phyloP scores from a whole-genome alignment of 1,139 yeast species.

The Candida neerlandica region DNA sequence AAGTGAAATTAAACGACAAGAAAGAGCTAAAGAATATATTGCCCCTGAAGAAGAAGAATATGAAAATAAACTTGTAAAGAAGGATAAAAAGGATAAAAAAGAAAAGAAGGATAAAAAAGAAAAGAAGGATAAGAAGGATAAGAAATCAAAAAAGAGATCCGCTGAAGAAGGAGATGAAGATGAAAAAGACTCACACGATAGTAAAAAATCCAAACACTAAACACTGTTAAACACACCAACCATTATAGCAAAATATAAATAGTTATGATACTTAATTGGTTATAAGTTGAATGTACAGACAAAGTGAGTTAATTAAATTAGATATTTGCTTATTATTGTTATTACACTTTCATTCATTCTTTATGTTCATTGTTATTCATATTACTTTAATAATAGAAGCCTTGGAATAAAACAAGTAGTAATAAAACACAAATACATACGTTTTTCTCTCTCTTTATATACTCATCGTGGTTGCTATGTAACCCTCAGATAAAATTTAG shows the following conservation, averaged over 20 bases:
- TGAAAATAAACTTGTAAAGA: slow-evolving; percentile 29
- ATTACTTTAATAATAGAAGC: too few relatives aligned
- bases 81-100: slow-evolving; percentile 23
- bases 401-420: too few relatives aligned
- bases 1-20: slow-evolving; percentile 64
- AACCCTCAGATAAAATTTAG: not conserved
- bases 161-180: slow-evolving; percentile 11
- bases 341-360: too few relatives aligned
- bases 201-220: slow-evolving; percentile 13
- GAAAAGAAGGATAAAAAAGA: slow-evolving; percentile 27
- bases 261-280: too few relatives aligned
- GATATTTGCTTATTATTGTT: too few relatives aligned
- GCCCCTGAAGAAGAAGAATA: slow-evolving; percentile 82
- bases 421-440: too few relatives aligned
- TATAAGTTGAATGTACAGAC: too few relatives aligned
- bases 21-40: slow-evolving; percentile 74
- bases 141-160: slow-evolving; percentile 23
- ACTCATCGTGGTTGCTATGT: slow-evolving; percentile 2
- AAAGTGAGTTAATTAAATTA: too few relatives aligned
- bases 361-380: too few relatives aligned
- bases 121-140: slow-evolving; percentile 22
- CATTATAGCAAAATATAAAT: too few relatives aligned
- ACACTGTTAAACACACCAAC: too few relatives aligned
- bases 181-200: slow-evolving; percentile 6
- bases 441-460: not conserved